Conservation (phyloP, 768 basidiomycete genomes). For the Fibroporia radiculosa region DNA sequence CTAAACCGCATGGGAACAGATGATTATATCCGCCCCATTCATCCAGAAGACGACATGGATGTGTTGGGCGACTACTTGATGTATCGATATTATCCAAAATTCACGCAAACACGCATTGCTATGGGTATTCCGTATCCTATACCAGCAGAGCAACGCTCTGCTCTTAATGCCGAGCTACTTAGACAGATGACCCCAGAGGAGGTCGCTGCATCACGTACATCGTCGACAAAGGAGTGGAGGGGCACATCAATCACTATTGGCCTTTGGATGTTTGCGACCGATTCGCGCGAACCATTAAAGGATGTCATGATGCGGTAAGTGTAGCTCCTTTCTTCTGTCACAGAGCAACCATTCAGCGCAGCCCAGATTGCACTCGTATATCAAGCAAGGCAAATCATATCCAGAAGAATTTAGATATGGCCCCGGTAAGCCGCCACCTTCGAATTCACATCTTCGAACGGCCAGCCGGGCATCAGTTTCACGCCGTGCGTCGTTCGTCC, state of each 20-base stretch:
- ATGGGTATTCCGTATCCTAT: conserved; percentile 21
- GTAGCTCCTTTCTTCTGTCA: neutral
- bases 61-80: conserved; percentile 59
- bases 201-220: conserved; percentile 30
- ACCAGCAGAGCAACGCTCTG: conserved; percentile 8
- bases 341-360: neutral
- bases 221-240: conserved; percentile 39
- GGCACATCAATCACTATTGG: conserved; percentile 55
- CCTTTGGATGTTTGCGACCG: conserved; percentile 68
- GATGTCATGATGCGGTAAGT: conserved; percentile 63
- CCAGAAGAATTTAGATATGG: conserved; percentile 68
- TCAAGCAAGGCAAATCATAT: conserved; percentile 59
- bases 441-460: conserved; percentile 31
- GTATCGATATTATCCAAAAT: conserved; percentile 67
- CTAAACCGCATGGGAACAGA: conserved; percentile 76
- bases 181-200: conserved; percentile 25
- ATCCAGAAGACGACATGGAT: conserved; percentile 72
- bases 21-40: conserved; percentile 67
- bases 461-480: conserved; percentile 8
- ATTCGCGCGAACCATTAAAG: conserved; percentile 62
- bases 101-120: conserved; percentile 35
- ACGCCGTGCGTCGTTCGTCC: neutral
- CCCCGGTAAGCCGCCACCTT: conserved; percentile 57
- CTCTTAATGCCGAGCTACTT: conserved; percentile 17
- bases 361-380: conserved; percentile 53